Evolutionary conservation across 257 asterid genomes (phyloP), one percentile per base, ranked within the genome.

Genomic region (Solanum rostratum): DNA sequence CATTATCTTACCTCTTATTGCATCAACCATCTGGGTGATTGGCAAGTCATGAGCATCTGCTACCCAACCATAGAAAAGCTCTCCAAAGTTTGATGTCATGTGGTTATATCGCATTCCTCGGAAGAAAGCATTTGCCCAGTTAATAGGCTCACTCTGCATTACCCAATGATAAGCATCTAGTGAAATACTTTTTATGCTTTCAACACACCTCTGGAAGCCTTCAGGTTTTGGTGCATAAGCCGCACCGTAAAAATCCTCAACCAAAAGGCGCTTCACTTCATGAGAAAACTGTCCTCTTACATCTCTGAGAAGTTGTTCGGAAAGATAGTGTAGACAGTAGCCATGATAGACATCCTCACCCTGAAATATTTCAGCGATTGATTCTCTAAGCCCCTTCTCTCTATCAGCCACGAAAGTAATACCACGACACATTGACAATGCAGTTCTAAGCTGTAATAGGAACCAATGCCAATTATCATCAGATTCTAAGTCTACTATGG

Each of bases 401-500:
- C 95, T 91, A 85, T 97, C 98, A 0, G 99, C 92, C 80, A 97
- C 96, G 69, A 97, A 86, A 82, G 97, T 97, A 85, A 95, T 85
- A 43, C 97, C 93, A 45, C 87, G 93, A 71, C 86, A 91, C 78
- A 85, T 84, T 6, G 97, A 87, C 55, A 97, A 86, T 14, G 97
- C 95, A 29, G 92, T 84, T 86, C 92, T 97, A 11, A 97, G 97
- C 86, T 95, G 99, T 37, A 91, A 89, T 55, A 95, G 86, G 86
- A 97, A 97, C 99, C 99, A 97, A 69, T 37, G 92, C 99, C 99
- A 97, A 88, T 94, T 97, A 66, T 93, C 98, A 55, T 88, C 96
- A 53, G 98, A 91, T 88, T 97, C 99, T 82, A 87, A 55, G 90
- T 97, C 98, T 9, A 95, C 99, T 30, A 95, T 91, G 62, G 99